A percentile compares a stretch with the other conserved stretches of the same genome.
Evolutionary conservation across 768 basidiomycete species (phyloP).

Genomic region (Pleurotus tuber-regium): DNA sequence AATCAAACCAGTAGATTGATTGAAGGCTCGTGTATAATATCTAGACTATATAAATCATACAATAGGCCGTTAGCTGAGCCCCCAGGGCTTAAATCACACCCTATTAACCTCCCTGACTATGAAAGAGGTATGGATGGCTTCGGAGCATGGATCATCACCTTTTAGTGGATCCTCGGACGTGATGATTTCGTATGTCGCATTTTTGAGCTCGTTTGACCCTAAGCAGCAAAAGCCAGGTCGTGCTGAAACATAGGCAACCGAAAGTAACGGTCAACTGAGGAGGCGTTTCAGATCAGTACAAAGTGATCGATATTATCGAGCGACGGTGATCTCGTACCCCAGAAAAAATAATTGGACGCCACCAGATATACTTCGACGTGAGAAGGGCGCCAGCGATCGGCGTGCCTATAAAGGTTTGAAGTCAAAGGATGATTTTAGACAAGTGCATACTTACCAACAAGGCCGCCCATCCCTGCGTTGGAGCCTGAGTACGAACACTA

Average conservation of each 20-base stretch:
- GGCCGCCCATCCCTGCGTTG: conserved; percentile 34
- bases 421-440: no score
- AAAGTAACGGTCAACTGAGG: neutral
- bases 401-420: conserved; percentile 42
- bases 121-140: no score
- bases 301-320: no score
- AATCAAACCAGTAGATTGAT: no score
- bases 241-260: neutral
- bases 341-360: conserved; percentile 53
- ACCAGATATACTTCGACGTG: conserved; percentile 51
- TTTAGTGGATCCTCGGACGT: no score
- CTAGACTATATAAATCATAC: no score
- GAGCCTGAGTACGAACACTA: neutral
- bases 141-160: no score
- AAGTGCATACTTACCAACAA: conserved; percentile 30
- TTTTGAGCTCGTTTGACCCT: neutral
- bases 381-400: conserved; percentile 60
- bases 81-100: no score
- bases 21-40: no score
- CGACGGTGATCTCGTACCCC: conserved; percentile 25
- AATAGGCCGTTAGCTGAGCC: no score
- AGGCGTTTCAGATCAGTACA: neutral
- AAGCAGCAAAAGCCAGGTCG: neutral
- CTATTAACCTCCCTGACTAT: no score
- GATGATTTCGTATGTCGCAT: no score